Evolutionary conservation across 352 stramenopile genomes (phyloP).

Genomic region (Plasmopara halstedii): DNA sequence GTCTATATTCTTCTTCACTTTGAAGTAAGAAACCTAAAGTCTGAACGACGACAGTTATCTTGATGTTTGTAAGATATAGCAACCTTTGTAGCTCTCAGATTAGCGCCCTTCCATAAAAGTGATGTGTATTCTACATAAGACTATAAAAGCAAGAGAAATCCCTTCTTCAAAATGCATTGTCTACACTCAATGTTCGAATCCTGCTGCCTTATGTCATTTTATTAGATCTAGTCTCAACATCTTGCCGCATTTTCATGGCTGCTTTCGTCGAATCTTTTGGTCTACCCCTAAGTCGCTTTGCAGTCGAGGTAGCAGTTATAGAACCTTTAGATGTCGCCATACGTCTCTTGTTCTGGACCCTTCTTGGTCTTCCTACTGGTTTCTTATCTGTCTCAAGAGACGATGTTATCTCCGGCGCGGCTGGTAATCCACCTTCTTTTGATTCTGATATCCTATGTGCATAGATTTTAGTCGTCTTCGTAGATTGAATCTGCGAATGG

Average conservation of each 20-base stretch:
- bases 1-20: not conserved
- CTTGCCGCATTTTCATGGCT: constrained; percentile 10
- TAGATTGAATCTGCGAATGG: constrained; percentile 8
- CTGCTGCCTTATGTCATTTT: not conserved
- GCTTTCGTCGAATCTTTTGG: constrained; percentile 20
- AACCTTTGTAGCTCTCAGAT: constrained; percentile 10
- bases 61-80: constrained; percentile 21
- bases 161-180: too few relatives aligned
- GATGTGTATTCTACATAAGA: too few relatives aligned
- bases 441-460: not conserved
- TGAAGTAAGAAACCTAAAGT: too few relatives aligned
- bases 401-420: not conserved
- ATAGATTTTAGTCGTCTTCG: not conserved
- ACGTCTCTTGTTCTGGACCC: constrained; percentile 4
- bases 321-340: constrained; percentile 2
- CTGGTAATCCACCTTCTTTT: not conserved
- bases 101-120: too few relatives aligned
- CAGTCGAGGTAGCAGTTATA: not conserved
- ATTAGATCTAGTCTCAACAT: constrained; percentile 1
- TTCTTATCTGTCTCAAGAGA: constrained; percentile 1
- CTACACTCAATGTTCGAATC: not conserved
- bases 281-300: constrained; percentile 10
- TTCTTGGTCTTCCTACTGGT: constrained; percentile 8
- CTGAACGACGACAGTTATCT: constrained; percentile 12
- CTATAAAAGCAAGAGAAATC: too few relatives aligned